Conservation (phyloP, 1,139 yeast species). For the Sugiyamaella castrensis region DNA sequence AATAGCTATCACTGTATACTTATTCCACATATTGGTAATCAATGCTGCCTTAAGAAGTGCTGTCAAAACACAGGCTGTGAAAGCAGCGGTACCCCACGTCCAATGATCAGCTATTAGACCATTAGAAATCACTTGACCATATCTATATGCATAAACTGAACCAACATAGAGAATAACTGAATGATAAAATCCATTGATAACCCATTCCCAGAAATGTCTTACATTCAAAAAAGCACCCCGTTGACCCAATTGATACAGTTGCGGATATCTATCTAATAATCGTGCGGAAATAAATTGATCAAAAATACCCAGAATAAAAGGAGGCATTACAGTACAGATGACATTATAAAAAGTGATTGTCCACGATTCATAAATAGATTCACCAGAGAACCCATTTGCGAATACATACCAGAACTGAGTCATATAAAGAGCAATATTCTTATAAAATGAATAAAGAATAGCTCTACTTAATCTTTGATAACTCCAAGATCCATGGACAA, state of each 20-base stretch:
- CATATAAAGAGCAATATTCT: constrained; percentile 92
- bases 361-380: constrained; percentile 97
- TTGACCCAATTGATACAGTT: constrained; percentile 87
- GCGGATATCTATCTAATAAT: constrained; percentile 86
- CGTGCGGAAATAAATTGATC: constrained; percentile 95
- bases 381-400: constrained; percentile 89
- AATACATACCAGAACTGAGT: constrained; percentile 98
- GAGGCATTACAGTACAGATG: constrained; percentile 92
- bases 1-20: constrained; percentile 84
- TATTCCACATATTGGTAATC: constrained; percentile 91
- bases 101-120: constrained; percentile 87
- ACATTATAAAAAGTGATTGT: constrained; percentile 94
- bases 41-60: constrained; percentile 94
- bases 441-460: constrained; percentile 90
- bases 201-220: constrained; percentile 96
- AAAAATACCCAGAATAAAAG: constrained; percentile 92
- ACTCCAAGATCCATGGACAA: constrained; percentile 98
- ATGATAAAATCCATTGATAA: constrained; percentile 90
- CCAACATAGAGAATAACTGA: constrained; percentile 82
- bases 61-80: constrained; percentile 82
- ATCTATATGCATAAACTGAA: constrained; percentile 62
- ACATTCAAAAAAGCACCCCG: constrained; percentile 85
- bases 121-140: constrained; percentile 60
- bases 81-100: constrained; percentile 93
- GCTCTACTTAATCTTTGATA: constrained; percentile 92